Evolutionary conservation across 1,139 yeast genomes (phyloP), one percentile per base, ranked within the genome.

Genomic region (Wickerhamomyces sp.): DNA sequence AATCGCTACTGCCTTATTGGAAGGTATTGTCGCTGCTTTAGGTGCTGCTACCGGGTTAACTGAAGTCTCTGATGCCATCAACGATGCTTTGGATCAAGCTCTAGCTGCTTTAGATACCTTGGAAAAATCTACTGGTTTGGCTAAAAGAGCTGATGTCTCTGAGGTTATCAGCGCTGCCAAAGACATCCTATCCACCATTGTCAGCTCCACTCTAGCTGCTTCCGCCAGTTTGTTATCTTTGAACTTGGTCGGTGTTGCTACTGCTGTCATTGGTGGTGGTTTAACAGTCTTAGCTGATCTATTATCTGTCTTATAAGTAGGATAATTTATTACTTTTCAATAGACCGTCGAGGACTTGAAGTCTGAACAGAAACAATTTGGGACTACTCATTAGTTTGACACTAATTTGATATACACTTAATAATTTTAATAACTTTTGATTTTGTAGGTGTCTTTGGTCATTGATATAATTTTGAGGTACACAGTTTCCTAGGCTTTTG

Each of bases 241-340:
- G 31, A 45, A 45, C 48, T 36, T 45, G 37, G 22, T 32, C 31
- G 49, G 48, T 38, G 41, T 42, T 31, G 44, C 45, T 25, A 36
- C 42, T 15, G 28, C 43, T 22, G 37, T 46, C 29, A 18, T 45
- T 18, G 41, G 42, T 37, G 45, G 46, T 33, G 30, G 41, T 17
- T 14, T 37, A 10, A 9, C 29, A 21, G 26, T 37, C 38, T 31
- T 46, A 35, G 37, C 39, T 10, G 28, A 36, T 15, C 20, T 48
- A 19, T 28, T 43, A 28, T 19, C 31, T 27, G 35, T 41, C 25
- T 28, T 31, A 32, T 26, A 41, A 33, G 26, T 13, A n/a, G n/a
- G 31, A 12, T 19, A 7, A n/a, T 20, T 21, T 7, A 12, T 20
- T 6, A 12, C 13, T 16, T 8, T n/a, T 20, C 6, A 6, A 12